phyloP scores from a whole-genome alignment of 768 basidiomycete genomes.

The Amanita polypyramis region DNA sequence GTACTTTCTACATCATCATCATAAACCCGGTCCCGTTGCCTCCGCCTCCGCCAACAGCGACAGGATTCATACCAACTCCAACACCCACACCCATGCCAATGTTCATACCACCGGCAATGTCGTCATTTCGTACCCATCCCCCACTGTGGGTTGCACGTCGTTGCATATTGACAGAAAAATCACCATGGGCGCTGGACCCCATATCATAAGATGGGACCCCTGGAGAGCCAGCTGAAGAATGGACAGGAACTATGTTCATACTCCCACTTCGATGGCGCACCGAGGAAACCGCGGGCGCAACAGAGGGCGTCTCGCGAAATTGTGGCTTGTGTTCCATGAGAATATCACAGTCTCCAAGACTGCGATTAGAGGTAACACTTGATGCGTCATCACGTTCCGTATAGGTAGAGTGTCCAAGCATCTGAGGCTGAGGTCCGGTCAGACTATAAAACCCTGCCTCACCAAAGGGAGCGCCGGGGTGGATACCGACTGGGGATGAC shows the following conservation, averaged over 20 bases:
- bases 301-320: not conserved
- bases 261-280: constrained; percentile 5
- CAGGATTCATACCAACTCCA: constrained; percentile 10
- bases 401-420: constrained; percentile 3
- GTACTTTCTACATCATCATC: constrained; percentile 15
- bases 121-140: constrained; percentile 3
- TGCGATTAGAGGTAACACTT: not conserved
- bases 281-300: constrained; percentile 3
- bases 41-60: constrained; percentile 12
- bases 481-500: constrained; percentile 5
- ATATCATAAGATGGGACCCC: not conserved
- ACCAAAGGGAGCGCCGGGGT: constrained; percentile 3
- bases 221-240: not conserved
- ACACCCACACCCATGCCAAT: constrained; percentile 10
- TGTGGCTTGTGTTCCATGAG: not conserved
- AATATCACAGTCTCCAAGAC: not conserved
- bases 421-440: constrained; percentile 7
- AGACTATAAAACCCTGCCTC: constrained; percentile 9
- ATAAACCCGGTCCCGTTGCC: constrained; percentile 13
- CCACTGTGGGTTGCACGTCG: not conserved
- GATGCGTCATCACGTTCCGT: constrained; percentile 1
- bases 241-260: not conserved
- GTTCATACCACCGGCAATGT: constrained; percentile 7
- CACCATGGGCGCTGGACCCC: not conserved
- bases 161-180: not conserved